phyloP scores from a whole-genome alignment of 2,329 filamentous ascomycete genomes.

The Pseudogymnoascus sp. region DNA sequence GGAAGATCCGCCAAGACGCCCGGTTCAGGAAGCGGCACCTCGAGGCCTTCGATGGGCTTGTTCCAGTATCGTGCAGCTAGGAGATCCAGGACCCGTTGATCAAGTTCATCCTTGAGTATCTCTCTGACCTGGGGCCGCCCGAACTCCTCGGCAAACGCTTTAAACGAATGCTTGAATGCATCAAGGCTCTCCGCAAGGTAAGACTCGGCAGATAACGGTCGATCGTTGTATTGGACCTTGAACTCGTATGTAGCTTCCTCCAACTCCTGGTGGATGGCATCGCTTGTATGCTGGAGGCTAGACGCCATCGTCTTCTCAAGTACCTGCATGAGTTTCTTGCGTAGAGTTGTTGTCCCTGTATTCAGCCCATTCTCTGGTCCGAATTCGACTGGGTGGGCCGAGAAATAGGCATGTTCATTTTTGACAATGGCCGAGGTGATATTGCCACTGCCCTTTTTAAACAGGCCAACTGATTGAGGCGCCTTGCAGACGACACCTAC shows the following conservation, averaged over 20 bases:
- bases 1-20: slow-evolving; percentile 72
- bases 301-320: slow-evolving; percentile 95
- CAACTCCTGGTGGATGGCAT: slow-evolving; percentile 88
- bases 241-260: slow-evolving; percentile 98
- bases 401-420: slow-evolving; percentile 85
- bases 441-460: slow-evolving; percentile 73
- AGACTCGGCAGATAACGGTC: slow-evolving; percentile 87
- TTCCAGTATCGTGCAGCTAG: slow-evolving; percentile 97
- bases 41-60: slow-evolving; percentile 80
- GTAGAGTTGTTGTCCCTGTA: slow-evolving; percentile 77
- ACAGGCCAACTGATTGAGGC: slow-evolving; percentile 52
- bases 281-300: slow-evolving; percentile 78
- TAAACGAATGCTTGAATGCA: slow-evolving; percentile 96
- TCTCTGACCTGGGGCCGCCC: slow-evolving; percentile 83
- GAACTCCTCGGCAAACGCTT: slow-evolving; percentile 83
- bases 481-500: slow-evolving; percentile 91
- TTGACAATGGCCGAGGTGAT: slow-evolving; percentile 73
- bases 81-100: slow-evolving; percentile 89
- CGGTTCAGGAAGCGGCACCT: slow-evolving; percentile 54
- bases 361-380: slow-evolving; percentile 63
- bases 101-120: slow-evolving; percentile 82
- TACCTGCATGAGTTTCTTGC: slow-evolving; percentile 95
- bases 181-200: slow-evolving; percentile 94
- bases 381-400: slow-evolving; percentile 71
- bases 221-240: slow-evolving; percentile 98